Percentiles rank a stretch among this genome's conserved stretches.
Evolutionary conservation across 2,329 filamentous ascomycete species (phyloP).

Genomic region (Plectosphaerella sp.): DNA sequence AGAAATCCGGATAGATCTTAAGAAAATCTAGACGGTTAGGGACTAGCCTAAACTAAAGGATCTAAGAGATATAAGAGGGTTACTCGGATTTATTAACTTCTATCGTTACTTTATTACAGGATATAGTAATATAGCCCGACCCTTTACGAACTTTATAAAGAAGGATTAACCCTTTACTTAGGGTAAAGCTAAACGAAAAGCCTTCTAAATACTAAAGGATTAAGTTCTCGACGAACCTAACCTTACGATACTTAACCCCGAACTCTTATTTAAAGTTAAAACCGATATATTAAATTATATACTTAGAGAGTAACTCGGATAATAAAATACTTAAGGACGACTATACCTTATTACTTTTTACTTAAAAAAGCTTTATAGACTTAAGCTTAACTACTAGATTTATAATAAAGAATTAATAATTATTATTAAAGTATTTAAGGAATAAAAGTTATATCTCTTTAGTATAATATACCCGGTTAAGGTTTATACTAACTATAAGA

Average conservation of each 20-base stretch:
- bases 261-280: slow-evolving; percentile 4
- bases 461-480: not conserved
- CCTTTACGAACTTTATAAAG: not conserved
- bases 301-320: not conserved
- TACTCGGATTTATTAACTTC: no score
- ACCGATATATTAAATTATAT: not conserved
- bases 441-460: not conserved
- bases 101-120: not conserved
- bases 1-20: no score
- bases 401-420: not conserved
- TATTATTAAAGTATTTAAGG: not conserved
- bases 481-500: slow-evolving; percentile 5
- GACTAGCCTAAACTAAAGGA: no score
- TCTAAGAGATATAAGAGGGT: no score
- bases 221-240: not conserved
- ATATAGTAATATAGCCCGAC: not conserved
- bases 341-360: not conserved
- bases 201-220: not conserved
- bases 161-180: not conserved
- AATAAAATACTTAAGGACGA: not conserved
- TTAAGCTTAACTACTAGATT: not conserved
- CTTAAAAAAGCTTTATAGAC: not conserved
- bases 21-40: no score
- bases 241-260: not conserved
- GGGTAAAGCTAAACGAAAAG: not conserved